Base-by-base conservation (phyloP, 805 yeast genomes). In the Wickerhamomyces queroliae region DNA sequence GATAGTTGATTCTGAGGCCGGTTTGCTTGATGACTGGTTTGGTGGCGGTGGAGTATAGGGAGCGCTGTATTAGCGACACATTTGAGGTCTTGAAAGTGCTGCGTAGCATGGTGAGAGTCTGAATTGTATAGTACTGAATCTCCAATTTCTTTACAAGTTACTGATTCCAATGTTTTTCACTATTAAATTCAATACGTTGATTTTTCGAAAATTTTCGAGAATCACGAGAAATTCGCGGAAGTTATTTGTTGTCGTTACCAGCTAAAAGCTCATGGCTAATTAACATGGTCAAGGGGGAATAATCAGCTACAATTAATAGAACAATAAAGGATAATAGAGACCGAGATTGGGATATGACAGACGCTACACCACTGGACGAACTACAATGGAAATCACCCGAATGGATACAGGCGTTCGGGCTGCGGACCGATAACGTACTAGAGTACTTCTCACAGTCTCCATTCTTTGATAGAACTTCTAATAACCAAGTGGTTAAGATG, bases 311-410 rank as follows among this genome's bases (percentile, higher is more conserved):
- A n/a, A n/a, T n/a, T n/a, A n/a, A n/a, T n/a, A n/a, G n/a, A n/a
- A n/a, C n/a, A n/a, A n/a, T n/a, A n/a, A n/a, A n/a, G n/a, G n/a
- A n/a, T n/a, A n/a, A n/a, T n/a, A n/a, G n/a, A n/a, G n/a, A n/a
- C n/a, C n/a, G n/a, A n/a, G n/a, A n/a, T 9, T 28, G 16, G 13
- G 7, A 26, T 20, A 50, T 51, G 55, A 25, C 52, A 1, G 50
- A 50, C 1, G 38, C 38, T 5, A 50, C 70, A 36, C 68, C 69
- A 23, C 67, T 90, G 21, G 97, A 90, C 56, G 97, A 91, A 53
- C 72, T 93, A 31, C 98, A 90, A 59, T 93, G 99, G 99, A 78
- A 90, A 48, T 83, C 93, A 4, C 98, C 99, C 1, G 99, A 93
- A 61, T 93, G 96, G 95, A 88, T 93, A 47, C 95, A 89, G 57